Conservation (phyloP, 2,329 filamentous ascomycete species). For the Plectosphaerella plurivora region DNA sequence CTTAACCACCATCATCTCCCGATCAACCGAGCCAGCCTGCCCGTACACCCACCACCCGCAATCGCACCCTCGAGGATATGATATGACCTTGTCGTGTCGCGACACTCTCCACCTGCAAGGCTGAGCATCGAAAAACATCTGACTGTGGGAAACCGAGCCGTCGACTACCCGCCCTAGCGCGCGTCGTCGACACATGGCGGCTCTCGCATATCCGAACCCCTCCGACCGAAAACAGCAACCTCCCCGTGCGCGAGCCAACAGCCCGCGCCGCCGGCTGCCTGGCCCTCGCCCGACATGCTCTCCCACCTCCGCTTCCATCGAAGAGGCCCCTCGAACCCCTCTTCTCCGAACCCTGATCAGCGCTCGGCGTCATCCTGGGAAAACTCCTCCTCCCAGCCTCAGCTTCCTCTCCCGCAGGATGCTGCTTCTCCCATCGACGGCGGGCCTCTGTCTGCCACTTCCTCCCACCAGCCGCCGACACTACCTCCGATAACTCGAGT, state of each 20-base stretch:
- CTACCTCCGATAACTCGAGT: slow-evolving; percentile 48
- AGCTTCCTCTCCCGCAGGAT: slow-evolving; percentile 37
- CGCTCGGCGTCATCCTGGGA: slow-evolving; percentile 28
- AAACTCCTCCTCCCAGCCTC: slow-evolving; percentile 29
- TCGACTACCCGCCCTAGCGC: too few species aligned
- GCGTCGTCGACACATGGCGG: too few species aligned
- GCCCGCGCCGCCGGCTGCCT: background rate
- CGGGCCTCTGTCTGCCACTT: slow-evolving; percentile 21
- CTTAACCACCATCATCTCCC: too few species aligned
- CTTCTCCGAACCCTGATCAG: slow-evolving; percentile 47
- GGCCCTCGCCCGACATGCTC: slow-evolving; percentile 31
- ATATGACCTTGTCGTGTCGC: too few species aligned
- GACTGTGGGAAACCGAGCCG: too few species aligned
- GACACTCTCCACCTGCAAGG: too few species aligned
- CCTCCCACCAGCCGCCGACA: slow-evolving; percentile 38
- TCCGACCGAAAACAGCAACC: background rate
- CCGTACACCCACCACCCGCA: too few species aligned
- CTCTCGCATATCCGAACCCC: background rate
- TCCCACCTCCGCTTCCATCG: slow-evolving; percentile 56
- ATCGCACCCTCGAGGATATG: too few species aligned
- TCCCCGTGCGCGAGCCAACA: background rate
- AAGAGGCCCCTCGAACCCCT: slow-evolving; percentile 50
- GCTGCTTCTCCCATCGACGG: slow-evolving; percentile 29
- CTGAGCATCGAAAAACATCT: too few species aligned
- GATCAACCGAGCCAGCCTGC: too few species aligned